phyloP scores from a whole-genome alignment of 805 yeast genomes.

The Maudiozyma pseudohumilis region DNA sequence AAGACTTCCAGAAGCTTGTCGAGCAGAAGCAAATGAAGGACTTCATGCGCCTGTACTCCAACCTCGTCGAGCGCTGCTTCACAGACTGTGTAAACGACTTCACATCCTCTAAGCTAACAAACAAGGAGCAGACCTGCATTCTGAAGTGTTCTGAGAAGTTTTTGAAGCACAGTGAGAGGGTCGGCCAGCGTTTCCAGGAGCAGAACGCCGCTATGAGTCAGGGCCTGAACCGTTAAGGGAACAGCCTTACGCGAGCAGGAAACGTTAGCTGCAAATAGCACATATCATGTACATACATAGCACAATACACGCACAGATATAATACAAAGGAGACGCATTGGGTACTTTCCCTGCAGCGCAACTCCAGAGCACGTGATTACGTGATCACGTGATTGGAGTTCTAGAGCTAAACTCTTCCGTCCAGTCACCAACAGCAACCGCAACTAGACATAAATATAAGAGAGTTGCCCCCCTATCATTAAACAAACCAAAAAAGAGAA shows the following conservation, averaged over 20 bases:
- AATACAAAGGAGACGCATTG: no score
- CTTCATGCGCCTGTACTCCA: conserved; percentile 93
- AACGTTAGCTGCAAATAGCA: background rate
- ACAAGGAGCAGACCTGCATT: conserved; percentile 79
- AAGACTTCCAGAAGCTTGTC: conserved; percentile 87
- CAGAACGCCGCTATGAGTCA: conserved; percentile 79
- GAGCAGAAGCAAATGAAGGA: conserved; percentile 98
- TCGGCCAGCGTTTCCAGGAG: conserved; percentile 97
- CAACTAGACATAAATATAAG: no score
- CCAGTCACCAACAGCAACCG: background rate
- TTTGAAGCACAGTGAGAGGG: conserved; percentile 95
- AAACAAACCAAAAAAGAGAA: background rate
- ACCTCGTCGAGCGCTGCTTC: conserved; percentile 93
- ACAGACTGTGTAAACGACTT: conserved; percentile 96
- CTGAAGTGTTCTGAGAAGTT: conserved; percentile 93
- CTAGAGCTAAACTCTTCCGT: background rate
- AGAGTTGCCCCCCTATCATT: no score
- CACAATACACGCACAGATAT: no score
- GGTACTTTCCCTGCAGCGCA: background rate
- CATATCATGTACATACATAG: background rate
- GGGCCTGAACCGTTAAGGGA: conserved; percentile 38
- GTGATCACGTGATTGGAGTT: background rate
- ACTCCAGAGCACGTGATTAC: background rate
- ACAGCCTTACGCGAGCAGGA: no score
- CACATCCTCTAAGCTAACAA: conserved; percentile 80